Conservation (phyloP, 805 yeast genomes). For the Blastobotrys attinorum region DNA sequence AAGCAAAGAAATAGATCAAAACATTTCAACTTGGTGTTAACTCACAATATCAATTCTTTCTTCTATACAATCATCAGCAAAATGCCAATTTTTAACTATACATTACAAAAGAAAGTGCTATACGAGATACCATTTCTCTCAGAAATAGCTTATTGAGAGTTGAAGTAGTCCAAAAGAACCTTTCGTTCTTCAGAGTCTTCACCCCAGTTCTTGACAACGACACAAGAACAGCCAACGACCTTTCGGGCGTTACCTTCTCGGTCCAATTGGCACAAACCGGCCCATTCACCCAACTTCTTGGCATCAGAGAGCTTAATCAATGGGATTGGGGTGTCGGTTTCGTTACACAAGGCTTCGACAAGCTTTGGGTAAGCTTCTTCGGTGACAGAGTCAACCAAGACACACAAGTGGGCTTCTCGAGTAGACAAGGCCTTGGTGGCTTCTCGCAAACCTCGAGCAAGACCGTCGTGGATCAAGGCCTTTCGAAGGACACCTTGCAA, state of each 20-base stretch:
- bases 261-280: conserved; percentile 99
- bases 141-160: conserved; percentile 79
- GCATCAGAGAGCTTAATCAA: conserved; percentile 99
- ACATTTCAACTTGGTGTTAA: too few relatives aligned
- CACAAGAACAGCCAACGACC: conserved; percentile 99
- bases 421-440: conserved; percentile 97
- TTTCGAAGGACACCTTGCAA: conserved; percentile 96
- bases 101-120: too few relatives aligned
- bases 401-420: conserved; percentile 97
- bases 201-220: conserved; percentile 99
- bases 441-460: conserved; percentile 99
- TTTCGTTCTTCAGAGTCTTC: conserved; percentile 96
- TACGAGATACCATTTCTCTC: too few relatives aligned
- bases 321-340: conserved; percentile 93
- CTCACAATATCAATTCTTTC: too few relatives aligned
- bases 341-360: conserved; percentile 99
- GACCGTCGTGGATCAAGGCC: conserved; percentile 97
- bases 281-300: conserved; percentile 99
- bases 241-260: conserved; percentile 99
- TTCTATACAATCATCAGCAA: too few relatives aligned
- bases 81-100: too few relatives aligned
- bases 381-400: conserved; percentile 96
- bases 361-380: conserved; percentile 95
- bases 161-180: conserved; percentile 92
- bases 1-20: too few relatives aligned